Evolutionary conservation across 106 monocot genomes (phyloP), one percentile per base, ranked within the genome.

Genomic region (Amphibolis antarctica): DNA sequence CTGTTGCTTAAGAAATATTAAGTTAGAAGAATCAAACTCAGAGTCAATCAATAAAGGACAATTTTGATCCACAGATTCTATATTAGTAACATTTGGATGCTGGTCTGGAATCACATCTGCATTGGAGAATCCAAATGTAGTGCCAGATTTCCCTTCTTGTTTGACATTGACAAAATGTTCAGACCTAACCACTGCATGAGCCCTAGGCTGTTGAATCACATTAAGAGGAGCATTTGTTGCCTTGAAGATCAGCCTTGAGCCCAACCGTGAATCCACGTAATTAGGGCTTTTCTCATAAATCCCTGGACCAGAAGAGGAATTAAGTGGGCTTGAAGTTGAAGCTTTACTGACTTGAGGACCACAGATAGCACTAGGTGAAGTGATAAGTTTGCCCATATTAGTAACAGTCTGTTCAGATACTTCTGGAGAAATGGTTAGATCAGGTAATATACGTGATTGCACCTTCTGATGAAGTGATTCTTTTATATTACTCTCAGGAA

Each of bases 1-100:
- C 48, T 67, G 67, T 18, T 77, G 59, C 14, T 13, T 10, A 11
- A 45, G 43, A n/a, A 53, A 46, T 59, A 23, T 42, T 28, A 64
- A 62, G 55, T 47, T 62, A 43, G 36, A 15, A 46, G 62, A 73
- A 21, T 42, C 23, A 44, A 76, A 73, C 56, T 20, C 52, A 28
- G 65, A 67, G 17, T 27, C 63, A 56, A 66, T 13, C 26, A 43
- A n/a, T 9, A 5, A 28, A 59, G 62, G 7, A 18, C 65, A 52
- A 44, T 19, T 18, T 22, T 77, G 46, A 21, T 43, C 31, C 47
- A 10, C 57, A 43, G 36, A 60, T 36, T 23, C 48, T 31, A 62
- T 36, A 54, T 26, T 30, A 71, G 12, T 22, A 36, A 42, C 13
- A 43, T 42, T 23, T 30, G 5, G 21, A 63, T 70, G 47, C 53